These are phyloP conservation scores for Hypoxylon sp. DNA, from an alignment of 2,329 filamentous ascomycete genomes.

Conservation along the genomic window DNA sequence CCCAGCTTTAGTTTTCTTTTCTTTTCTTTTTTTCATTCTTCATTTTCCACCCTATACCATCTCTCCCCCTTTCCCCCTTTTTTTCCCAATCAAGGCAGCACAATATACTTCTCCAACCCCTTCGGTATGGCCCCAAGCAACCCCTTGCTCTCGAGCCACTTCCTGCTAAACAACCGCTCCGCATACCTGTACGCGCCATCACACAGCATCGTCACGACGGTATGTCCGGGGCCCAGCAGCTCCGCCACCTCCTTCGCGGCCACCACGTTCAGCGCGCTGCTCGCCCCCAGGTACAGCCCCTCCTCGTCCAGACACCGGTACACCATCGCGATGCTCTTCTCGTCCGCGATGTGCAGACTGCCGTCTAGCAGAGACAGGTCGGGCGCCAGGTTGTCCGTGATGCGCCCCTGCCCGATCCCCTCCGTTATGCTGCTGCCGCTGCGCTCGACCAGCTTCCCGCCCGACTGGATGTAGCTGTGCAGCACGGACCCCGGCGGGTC, in stretches of 20 bases:
- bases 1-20: constrained; percentile 7
- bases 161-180: constrained; percentile 90
- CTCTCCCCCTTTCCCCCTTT: background rate
- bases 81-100: constrained; percentile 74
- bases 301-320: constrained; percentile 97
- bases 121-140: constrained; percentile 85
- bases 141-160: constrained; percentile 91
- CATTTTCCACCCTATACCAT: background rate
- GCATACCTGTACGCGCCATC: constrained; percentile 99
- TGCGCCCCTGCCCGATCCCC: constrained; percentile 94
- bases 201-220: constrained; percentile 92
- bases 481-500: constrained; percentile 95
- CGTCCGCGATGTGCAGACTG: constrained; percentile 86
- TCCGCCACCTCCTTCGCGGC: constrained; percentile 94
- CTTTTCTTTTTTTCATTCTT: constrained; percentile 8
- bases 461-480: constrained; percentile 90
- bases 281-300: constrained; percentile 93
- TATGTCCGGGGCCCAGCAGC: constrained; percentile 89
- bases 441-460: constrained; percentile 86
- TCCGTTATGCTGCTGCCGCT: constrained; percentile 93
- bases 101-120: constrained; percentile 92
- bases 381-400: constrained; percentile 93
- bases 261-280: constrained; percentile 93
- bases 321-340: constrained; percentile 97
- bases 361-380: constrained; percentile 93